Evolutionary conservation across 2,329 filamentous ascomycete genomes (phyloP), one percentile per base, ranked within the genome.

Genomic region (Talaromyces sp.): DNA sequence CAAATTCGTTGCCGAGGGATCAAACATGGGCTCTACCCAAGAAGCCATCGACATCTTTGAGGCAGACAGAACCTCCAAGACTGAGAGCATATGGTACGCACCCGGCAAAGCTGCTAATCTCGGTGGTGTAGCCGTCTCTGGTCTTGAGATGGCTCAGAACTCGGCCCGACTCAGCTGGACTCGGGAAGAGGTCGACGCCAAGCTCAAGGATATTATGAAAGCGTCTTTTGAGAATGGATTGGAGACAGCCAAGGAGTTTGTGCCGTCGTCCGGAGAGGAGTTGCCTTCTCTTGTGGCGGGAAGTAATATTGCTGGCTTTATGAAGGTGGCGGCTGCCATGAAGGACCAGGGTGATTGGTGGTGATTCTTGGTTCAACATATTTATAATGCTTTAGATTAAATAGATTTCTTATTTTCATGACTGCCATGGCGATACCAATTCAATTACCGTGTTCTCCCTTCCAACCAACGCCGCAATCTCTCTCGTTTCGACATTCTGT

Each of bases 91-190:
- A 79, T 99, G 95, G 95, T 98, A 98, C 80, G 95, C 91, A 19
- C 94, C 94, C 60, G 94, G 92, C 72, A 98, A 98, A 87, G 95
- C 95, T 37, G 92, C 94, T 83, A 98, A 98, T 84, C 93, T 92
- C 71, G 95, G 95, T 79, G 95, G 95, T 85, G 95, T 98, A 65
- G 95, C 95, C 65, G 95, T 99, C 47, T 97, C 93, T 2, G 95
- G 95, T 73, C 88, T 99, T 52, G 95, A 99, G 86, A 99, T 99
- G 95, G 93, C 94, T 8, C 95, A 99, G 87, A 98, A 99, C 87
- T 94, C 90, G 70, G 82, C 89, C 80, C 90, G 94, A 67, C 84
- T 97, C 70, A 86, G 82, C 75, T 99, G 95, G 95, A 91, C 91
- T 33, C 75, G 84, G 56, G 91, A 97, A 84, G 90, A 97, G 84